phyloP scores from a whole-genome alignment of 1,284 basidiomycete genomes.

The Apiotrichum mycotoxinovorans region DNA sequence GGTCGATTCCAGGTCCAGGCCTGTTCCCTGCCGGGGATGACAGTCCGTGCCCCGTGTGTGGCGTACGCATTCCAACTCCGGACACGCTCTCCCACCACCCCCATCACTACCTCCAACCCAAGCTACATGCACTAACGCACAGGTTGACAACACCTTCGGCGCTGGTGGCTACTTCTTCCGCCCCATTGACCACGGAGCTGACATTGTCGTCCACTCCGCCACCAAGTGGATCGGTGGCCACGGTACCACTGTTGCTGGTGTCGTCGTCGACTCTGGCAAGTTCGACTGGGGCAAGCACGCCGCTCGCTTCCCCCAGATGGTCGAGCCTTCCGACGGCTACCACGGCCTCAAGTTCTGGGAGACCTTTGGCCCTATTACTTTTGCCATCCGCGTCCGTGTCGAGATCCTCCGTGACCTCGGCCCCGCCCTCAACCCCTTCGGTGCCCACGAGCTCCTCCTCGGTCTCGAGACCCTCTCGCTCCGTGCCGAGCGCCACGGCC shows the following conservation, averaged over 20 bases:
- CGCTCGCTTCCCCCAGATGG: slow-evolving; percentile 65
- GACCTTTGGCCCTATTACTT: slow-evolving; percentile 59
- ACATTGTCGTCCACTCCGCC: slow-evolving; percentile 80
- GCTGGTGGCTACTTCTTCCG: slow-evolving; percentile 59
- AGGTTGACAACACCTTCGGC: slow-evolving; percentile 82
- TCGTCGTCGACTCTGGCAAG: slow-evolving; percentile 76
- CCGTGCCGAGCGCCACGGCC: slow-evolving; percentile 52
- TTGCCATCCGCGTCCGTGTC: slow-evolving; percentile 51
- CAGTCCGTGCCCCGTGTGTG: too few species aligned
- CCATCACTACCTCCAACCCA: too few species aligned
- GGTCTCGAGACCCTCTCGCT: slow-evolving; percentile 83
- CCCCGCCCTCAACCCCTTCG: slow-evolving; percentile 72
- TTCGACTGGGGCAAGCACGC: slow-evolving; percentile 84
- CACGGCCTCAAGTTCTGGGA: slow-evolving; percentile 73
- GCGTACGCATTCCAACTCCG: too few species aligned
- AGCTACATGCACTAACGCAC: neutral
- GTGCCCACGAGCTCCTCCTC: slow-evolving; percentile 75
- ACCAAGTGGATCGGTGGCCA: slow-evolving; percentile 92
- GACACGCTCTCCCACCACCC: too few species aligned
- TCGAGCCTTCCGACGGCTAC: slow-evolving; percentile 71
- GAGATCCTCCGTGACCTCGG: slow-evolving; percentile 72
- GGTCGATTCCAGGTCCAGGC: too few species aligned
- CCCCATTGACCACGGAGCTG: slow-evolving; percentile 57
- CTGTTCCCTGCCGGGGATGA: too few species aligned
- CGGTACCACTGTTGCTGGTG: slow-evolving; percentile 81